Conservation (phyloP, 106 monocot species). For the Dendrobium chrysotoxum region DNA sequence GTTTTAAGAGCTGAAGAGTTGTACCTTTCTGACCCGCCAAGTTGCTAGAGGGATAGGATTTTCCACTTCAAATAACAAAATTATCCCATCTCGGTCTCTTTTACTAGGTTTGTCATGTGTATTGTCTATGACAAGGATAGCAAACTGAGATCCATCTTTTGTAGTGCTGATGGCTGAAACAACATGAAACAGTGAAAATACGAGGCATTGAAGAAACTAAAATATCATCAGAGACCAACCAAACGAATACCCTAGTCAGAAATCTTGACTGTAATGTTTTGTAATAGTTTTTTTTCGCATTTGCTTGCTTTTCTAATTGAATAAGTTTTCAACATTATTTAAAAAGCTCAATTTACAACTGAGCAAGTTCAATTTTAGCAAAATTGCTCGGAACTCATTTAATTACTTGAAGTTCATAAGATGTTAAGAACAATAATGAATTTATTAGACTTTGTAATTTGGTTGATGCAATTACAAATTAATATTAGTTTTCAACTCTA, state of each 20-base stretch:
- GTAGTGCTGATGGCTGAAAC: conserved; percentile 51
- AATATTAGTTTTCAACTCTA: too few species aligned
- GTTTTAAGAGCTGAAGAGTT: background rate
- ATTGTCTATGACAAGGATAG: conserved; percentile 45
- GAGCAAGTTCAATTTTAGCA: too few species aligned
- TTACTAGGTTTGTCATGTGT: background rate
- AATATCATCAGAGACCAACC: too few species aligned
- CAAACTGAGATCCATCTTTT: conserved; percentile 58
- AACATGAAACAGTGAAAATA: conserved; percentile 9
- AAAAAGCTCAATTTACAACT: background rate
- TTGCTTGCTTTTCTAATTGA: background rate
- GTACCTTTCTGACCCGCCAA: conserved; percentile 83
- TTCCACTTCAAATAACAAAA: conserved; percentile 63
- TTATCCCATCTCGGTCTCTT: conserved; percentile 48
- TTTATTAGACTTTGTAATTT: too few species aligned
- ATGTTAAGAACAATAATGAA: too few species aligned
- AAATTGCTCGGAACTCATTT: too few species aligned
- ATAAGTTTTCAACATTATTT: background rate
- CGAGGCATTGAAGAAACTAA: background rate
- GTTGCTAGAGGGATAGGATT: conserved; percentile 47
- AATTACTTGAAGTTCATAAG: too few species aligned
- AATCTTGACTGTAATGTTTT: too few species aligned
- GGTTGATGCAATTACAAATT: too few species aligned
- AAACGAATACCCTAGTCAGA: background rate
- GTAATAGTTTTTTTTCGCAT: background rate